A percentile compares a stretch with the other conserved stretches of the same genome.
phyloP scores from a whole-genome alignment of 805 yeast genomes.

The Candida ovalis region DNA sequence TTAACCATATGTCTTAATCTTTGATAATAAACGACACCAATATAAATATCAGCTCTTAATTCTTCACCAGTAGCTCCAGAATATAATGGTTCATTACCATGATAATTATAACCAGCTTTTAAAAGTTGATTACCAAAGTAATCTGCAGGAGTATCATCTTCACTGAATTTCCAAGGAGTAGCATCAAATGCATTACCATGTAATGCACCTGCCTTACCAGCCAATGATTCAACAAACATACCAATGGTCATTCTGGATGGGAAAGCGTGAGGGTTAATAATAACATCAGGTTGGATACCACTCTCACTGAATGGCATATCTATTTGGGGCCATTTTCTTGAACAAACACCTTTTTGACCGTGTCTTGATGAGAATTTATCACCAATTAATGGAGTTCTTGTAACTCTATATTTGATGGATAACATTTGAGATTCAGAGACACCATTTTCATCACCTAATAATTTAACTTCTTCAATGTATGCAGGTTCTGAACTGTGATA shows the following conservation, averaged over 20 bases:
- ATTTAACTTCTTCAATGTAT: slow-evolving; percentile 89
- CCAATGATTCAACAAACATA: slow-evolving; percentile 96
- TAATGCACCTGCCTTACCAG: slow-evolving; percentile 98
- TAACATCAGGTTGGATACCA: slow-evolving; percentile 96
- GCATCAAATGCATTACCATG: slow-evolving; percentile 98
- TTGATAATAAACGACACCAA: slow-evolving; percentile 97
- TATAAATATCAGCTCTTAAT: slow-evolving; percentile 89
- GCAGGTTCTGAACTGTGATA: slow-evolving; percentile 95
- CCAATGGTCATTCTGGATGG: slow-evolving; percentile 99
- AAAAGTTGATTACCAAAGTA: slow-evolving; percentile 91
- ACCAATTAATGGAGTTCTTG: slow-evolving; percentile 93
- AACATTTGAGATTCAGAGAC: slow-evolving; percentile 79
- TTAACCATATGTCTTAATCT: slow-evolving; percentile 99
- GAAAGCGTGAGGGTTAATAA: slow-evolving; percentile 98
- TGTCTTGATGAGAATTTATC: slow-evolving; percentile 97
- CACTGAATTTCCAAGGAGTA: slow-evolving; percentile 94
- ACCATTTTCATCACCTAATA: slow-evolving; percentile 78
- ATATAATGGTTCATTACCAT: slow-evolving; percentile 98
- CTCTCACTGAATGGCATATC: slow-evolving; percentile 97
- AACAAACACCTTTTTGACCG: slow-evolving; percentile 98
- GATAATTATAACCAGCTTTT: slow-evolving; percentile 90
- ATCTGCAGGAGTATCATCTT: slow-evolving; percentile 93
- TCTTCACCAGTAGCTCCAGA: slow-evolving; percentile 99
- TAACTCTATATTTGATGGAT: slow-evolving; percentile 84
- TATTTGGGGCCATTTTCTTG: slow-evolving; percentile 94